Conservation (phyloP, 805 yeast species). For the Candida tallmaniae region DNA sequence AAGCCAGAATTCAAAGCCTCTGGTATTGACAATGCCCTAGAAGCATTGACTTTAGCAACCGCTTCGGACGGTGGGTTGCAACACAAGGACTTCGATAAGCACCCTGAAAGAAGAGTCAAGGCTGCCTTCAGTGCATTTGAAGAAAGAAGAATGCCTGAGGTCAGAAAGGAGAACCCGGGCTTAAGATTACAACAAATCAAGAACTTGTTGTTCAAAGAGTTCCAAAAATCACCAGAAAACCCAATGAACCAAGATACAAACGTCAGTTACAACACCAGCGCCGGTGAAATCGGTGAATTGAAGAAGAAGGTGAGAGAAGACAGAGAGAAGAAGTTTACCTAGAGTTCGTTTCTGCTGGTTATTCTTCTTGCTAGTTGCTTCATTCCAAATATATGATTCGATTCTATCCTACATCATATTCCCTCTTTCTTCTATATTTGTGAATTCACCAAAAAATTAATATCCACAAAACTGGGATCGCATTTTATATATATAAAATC, state of each 20-base stretch:
- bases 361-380: too few relatives aligned
- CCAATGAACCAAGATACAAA: conserved; percentile 79
- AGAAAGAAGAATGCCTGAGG: conserved; percentile 65
- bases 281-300: conserved; percentile 43
- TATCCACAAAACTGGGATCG: too few relatives aligned
- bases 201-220: conserved; percentile 70
- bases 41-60: conserved; percentile 63
- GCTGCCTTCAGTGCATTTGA: conserved; percentile 73
- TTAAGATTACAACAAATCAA: conserved; percentile 74
- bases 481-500: too few relatives aligned
- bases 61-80: conserved; percentile 51
- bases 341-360: too few relatives aligned
- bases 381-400: too few relatives aligned
- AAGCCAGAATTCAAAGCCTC: conserved; percentile 57
- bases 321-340: conserved; percentile 35
- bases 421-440: too few relatives aligned
- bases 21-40: conserved; percentile 74
- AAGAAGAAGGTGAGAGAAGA: conserved; percentile 45
- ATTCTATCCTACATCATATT: too few relatives aligned
- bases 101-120: conserved; percentile 85
- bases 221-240: conserved; percentile 73
- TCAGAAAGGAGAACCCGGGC: conserved; percentile 75
- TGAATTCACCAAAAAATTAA: too few relatives aligned
- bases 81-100: conserved; percentile 69
- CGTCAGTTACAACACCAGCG: conserved; percentile 56